phyloP scores from a whole-genome alignment of 805 yeast species.

The Candida khao-thaluensis region DNA sequence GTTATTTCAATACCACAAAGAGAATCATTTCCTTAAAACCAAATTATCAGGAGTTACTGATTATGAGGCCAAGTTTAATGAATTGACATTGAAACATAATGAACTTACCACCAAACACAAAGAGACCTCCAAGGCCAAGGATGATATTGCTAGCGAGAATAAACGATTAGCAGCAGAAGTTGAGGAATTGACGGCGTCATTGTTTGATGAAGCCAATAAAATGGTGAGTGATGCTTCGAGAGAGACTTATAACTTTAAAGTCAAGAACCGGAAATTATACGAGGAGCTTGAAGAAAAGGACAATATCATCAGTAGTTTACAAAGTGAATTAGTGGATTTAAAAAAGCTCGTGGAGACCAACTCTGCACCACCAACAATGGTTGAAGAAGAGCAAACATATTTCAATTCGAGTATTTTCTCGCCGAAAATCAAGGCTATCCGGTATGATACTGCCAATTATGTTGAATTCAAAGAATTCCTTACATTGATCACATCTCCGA shows the following conservation, averaged over 20 bases:
- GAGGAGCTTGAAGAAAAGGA: slow-evolving; percentile 67
- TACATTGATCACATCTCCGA: slow-evolving; percentile 30
- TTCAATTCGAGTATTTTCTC: slow-evolving; percentile 28
- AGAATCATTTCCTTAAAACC: slow-evolving; percentile 27
- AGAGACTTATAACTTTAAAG: slow-evolving; percentile 58
- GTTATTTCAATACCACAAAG: slow-evolving; percentile 38
- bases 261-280: slow-evolving; percentile 54
- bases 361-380: slow-evolving; percentile 1
- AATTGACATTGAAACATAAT: slow-evolving; percentile 27
- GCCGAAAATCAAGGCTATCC: slow-evolving; percentile 33
- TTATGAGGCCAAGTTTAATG: slow-evolving; percentile 30
- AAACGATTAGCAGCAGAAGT: slow-evolving; percentile 66
- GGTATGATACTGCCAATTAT: slow-evolving; percentile 47
- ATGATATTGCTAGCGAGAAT: slow-evolving; percentile 57
- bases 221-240: slow-evolving; percentile 81
- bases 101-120: neutral
- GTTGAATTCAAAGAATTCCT: slow-evolving; percentile 47
- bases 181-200: slow-evolving; percentile 72
- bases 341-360: slow-evolving; percentile 58
- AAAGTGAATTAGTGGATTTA: slow-evolving; percentile 64
- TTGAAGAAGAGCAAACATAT: slow-evolving; percentile 9
- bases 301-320: slow-evolving; percentile 58
- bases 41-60: slow-evolving; percentile 21
- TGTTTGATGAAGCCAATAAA: slow-evolving; percentile 80
- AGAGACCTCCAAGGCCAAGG: slow-evolving; percentile 26